Base-by-base conservation (phyloP, 805 yeast species). In the Candida pini region DNA sequence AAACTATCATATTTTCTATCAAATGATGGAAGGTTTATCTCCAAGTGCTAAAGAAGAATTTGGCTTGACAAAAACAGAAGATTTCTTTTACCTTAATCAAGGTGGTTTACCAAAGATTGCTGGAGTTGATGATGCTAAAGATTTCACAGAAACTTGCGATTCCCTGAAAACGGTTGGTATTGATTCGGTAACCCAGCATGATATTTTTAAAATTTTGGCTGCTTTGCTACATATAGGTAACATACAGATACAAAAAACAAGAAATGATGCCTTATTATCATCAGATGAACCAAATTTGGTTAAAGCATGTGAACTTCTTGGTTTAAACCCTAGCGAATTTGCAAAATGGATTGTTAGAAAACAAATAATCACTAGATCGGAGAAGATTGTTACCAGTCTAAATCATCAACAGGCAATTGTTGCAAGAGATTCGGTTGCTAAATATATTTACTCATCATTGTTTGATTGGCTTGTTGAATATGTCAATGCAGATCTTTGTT, bases 381-480 rank as follows among this genome's bases (percentile, higher is more conserved):
- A 92, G 61, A 89, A 86, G 59, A 89, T 90, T 54, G 78, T 80
- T 31, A 80, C 95, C 17, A 87, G 83, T 55, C 69, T 90, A 53
- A 85, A 73, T 49, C 82, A 77, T 56, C 76, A 76, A 49, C 95
- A 89, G 56, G 94, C 97, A 7, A 49, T 76, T 18, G 96, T 89
- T 20, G 90, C 96, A 10, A 78, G 96, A 54, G 97, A 90, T 62
- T 92, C 98, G n/a, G 94, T 90, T 35, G 87, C 97, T 32, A 90
- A 90, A 59, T 90, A 81, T 58, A 81, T 92, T 33, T 90, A 92
- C 63, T 78, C 97, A 3, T 84, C 95, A 3, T 63, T 92, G 41
- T 90, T 90, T 49, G 97, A 90, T 54, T 90, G 98, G 98, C 73
- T 90, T 40, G 97, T 89, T 17, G 78, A 73, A 32, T 79, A 78